Evolutionary conservation across 169 alveolate genomes (phyloP).

Genomic region (Plasmodium inui): DNA sequence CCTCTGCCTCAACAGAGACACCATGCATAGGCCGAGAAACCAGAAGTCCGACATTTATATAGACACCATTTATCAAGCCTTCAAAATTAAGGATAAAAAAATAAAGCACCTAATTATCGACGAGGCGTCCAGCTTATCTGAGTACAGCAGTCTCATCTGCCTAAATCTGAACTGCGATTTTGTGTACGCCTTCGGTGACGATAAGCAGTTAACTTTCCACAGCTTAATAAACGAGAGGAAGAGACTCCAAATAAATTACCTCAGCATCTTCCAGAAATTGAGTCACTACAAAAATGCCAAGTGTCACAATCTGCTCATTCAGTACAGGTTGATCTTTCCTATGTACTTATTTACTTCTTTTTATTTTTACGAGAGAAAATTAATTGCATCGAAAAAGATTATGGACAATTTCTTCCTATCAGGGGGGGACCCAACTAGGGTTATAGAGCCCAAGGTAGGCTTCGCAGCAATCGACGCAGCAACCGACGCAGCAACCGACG

Average conservation of each 20-base stretch:
- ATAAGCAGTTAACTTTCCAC: conserved; percentile 55
- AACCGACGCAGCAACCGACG: background rate
- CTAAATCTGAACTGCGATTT: conserved; percentile 33
- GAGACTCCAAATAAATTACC: conserved; percentile 60
- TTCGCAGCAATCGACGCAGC: background rate
- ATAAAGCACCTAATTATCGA: conserved; percentile 68
- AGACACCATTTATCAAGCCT: conserved; percentile 72
- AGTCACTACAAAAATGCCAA: conserved; percentile 17
- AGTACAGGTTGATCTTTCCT: conserved; percentile 61
- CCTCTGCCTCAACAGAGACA: conserved; percentile 41
- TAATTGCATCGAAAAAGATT: conserved; percentile 64
- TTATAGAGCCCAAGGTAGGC: background rate
- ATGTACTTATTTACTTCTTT: conserved; percentile 66
- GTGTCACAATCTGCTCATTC: conserved; percentile 28
- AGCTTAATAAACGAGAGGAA: conserved; percentile 50
- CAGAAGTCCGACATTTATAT: conserved; percentile 66
- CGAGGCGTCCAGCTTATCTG: conserved; percentile 71
- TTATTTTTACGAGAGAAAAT: conserved; percentile 59
- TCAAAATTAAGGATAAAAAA: conserved; percentile 57
- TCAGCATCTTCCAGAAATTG: conserved; percentile 59
- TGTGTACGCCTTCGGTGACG: conserved; percentile 72
- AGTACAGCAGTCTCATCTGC: conserved; percentile 52
- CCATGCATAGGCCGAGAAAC: background rate
- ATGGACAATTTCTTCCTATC: conserved; percentile 10
- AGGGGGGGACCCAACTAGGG: background rate